phyloP scores from a whole-genome alignment of 805 yeast species.

The Hanseniaspora nectarophila region DNA sequence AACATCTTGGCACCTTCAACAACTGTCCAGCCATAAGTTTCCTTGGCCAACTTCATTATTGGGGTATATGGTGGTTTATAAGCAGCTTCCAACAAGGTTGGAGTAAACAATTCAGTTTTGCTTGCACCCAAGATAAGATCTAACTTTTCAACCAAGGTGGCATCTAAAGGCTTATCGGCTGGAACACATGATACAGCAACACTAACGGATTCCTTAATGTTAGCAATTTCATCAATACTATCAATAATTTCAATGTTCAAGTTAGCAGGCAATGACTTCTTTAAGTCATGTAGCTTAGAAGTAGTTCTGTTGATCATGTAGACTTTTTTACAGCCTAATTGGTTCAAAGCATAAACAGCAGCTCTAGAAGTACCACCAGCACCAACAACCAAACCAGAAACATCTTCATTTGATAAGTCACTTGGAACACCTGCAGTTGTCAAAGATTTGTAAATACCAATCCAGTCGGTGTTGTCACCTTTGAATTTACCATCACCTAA shows the following conservation, averaged over 20 bases:
- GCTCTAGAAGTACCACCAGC: constrained; percentile 98
- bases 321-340: constrained; percentile 65
- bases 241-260: constrained; percentile 51
- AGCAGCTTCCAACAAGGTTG: constrained; percentile 77
- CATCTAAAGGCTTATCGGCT: constrained; percentile 61
- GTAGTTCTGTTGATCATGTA: constrained; percentile 72
- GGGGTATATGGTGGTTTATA: constrained; percentile 85
- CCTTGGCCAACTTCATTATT: constrained; percentile 63
- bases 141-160: constrained; percentile 36
- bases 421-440: constrained; percentile 48
- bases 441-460: constrained; percentile 68
- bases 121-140: constrained; percentile 19
- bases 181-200: constrained; percentile 74
- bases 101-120: constrained; percentile 31
- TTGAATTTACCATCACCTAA: constrained; percentile 36
- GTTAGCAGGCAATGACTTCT: constrained; percentile 45
- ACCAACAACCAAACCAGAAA: constrained; percentile 67
- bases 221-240: constrained; percentile 34
- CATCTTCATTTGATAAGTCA: constrained; percentile 28
- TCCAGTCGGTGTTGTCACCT: constrained; percentile 95
- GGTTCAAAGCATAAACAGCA: constrained; percentile 72
- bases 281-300: constrained; percentile 49
- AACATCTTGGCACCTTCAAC: constrained; percentile 86
- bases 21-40: constrained; percentile 58
- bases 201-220: constrained; percentile 34